phyloP scores from a whole-genome alignment of 306 rosid genomes.

The Urtica urens region DNA sequence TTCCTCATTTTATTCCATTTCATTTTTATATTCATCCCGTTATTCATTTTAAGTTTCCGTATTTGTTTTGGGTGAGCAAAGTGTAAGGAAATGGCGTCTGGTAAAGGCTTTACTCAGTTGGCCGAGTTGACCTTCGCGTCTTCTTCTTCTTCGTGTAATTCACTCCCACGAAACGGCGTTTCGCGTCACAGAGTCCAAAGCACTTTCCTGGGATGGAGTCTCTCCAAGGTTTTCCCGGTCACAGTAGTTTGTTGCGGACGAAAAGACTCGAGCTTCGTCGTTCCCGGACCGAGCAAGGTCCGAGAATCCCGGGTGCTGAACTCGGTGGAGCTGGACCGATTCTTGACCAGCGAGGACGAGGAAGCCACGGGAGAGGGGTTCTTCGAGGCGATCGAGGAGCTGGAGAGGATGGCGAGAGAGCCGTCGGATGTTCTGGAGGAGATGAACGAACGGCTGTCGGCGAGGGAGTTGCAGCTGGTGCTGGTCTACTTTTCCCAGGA shows the following conservation, averaged over 20 bases:
- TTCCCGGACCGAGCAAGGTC: slow-evolving; percentile 19
- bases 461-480: slow-evolving; percentile 79
- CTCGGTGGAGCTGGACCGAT: slow-evolving; percentile 76
- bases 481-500: slow-evolving; percentile 87
- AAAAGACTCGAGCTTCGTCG: slow-evolving; percentile 20
- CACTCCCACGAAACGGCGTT: slow-evolving; percentile 24
- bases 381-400: slow-evolving; percentile 84
- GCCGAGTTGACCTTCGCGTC: slow-evolving; percentile 28
- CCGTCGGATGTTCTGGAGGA: slow-evolving; percentile 90
- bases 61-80: slow-evolving; percentile 9
- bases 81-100: slow-evolving; percentile 42
- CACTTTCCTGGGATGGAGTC: slow-evolving; percentile 17
- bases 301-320: slow-evolving; percentile 39
- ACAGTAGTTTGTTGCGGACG: slow-evolving; percentile 17
- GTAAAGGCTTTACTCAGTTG: slow-evolving; percentile 36
- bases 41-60: not conserved
- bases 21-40: not conserved
- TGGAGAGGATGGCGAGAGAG: slow-evolving; percentile 89
- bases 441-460: slow-evolving; percentile 87
- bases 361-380: slow-evolving; percentile 90
- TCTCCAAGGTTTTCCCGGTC: slow-evolving; percentile 22
- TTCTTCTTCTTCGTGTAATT: slow-evolving; percentile 32
- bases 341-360: slow-evolving; percentile 73
- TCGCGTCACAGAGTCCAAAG: slow-evolving; percentile 13
- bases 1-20: not conserved